Percentiles rank a stretch among this genome's conserved stretches.
Evolutionary conservation across 2,329 filamentous ascomycete species (phyloP).

Genomic region (Thielaviopsis populi): DNA sequence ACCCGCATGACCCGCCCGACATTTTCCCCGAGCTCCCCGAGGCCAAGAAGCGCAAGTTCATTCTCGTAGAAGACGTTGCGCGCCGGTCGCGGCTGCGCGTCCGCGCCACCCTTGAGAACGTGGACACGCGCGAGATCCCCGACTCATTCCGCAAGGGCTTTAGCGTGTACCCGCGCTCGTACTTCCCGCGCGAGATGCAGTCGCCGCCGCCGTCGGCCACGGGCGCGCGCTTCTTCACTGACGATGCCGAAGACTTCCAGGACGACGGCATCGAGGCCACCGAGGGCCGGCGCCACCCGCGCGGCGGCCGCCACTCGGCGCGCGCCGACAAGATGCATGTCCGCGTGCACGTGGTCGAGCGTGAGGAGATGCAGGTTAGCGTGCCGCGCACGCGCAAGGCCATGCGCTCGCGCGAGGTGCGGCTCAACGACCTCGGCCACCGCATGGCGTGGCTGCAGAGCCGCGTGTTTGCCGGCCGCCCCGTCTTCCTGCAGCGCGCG

Average conservation of each 20-base stretch:
- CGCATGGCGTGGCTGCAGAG: constrained; percentile 96
- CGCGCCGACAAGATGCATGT: constrained; percentile 31
- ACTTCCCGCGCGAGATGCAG: constrained; percentile 88
- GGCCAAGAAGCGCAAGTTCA: constrained; percentile 88
- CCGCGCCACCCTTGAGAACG: constrained; percentile 79
- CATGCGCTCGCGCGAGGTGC: constrained; percentile 66
- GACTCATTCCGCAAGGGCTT: constrained; percentile 86
- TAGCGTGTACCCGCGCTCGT: constrained; percentile 79
- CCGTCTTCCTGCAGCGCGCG: constrained; percentile 79
- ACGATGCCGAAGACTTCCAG: constrained; percentile 41
- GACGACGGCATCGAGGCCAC: constrained; percentile 39
- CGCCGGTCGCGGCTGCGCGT: constrained; percentile 71
- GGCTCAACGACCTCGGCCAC: constrained; percentile 83
- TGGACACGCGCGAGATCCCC: constrained; percentile 90
- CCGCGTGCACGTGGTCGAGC: constrained; percentile 50
- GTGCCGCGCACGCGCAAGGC: constrained; percentile 59
- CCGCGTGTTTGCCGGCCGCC: constrained; percentile 72
- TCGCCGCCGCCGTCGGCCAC: constrained; percentile 63
- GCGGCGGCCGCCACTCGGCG: constrained; percentile 24
- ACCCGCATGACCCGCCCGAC: constrained; percentile 46
- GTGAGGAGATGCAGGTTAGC: constrained; percentile 55
- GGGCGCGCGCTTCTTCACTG: constrained; percentile 58
- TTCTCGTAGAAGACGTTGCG: constrained; percentile 80
- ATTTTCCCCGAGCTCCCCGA: constrained; percentile 83
- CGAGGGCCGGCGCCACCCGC: constrained; percentile 25